Base-by-base conservation (phyloP, 2,329 filamentous ascomycete species). In the Eurotiales sp. region DNA sequence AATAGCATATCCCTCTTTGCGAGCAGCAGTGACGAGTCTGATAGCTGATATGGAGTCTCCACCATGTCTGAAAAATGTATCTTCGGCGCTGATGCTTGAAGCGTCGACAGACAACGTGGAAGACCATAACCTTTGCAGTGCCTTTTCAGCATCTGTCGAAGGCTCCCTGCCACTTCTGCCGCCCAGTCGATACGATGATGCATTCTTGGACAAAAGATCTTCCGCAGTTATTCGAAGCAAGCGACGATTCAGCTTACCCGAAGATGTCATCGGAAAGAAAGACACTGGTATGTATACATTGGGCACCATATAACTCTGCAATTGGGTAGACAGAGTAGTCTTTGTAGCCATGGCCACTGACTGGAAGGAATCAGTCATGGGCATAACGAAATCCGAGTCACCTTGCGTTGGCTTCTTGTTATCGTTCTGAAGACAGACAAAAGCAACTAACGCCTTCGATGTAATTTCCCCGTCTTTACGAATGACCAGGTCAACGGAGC, bases 401-500 rank as follows among this genome's bases (percentile, higher is more conserved):
- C 40, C 47, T 71, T 64, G 46, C 66, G 59, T 54, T 68, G 71
- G 46, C 22, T 30, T 45, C 15, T 29, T 52, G 17, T 22, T 48
- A 23, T 49, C 46, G 1, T n/a, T 43, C 17, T 50, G 17, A 15
- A 54, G 43, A 19, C 47, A 54, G 21, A 54, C 27, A 27, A 54
- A 50, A 6, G 47, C 52, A n/a, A 54, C 52, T 12, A 54, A 17
- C n/a, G 36, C 41, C 25, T 50, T 54, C 4, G 37, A 39, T 17
- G 29, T 39, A 12, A 23, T 19, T 21, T 50, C 30, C 2, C 46
- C 48, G 32, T 54, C 46, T 36, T 29, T 27, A 44, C 41, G 42
- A 25, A 54, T 10, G 15, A 55, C 34, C 3, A 55, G 27, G n/a
- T 55, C 53, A 14, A 49, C 73, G 17, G 77, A 74, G 0, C 78